These are phyloP conservation scores for Lasiosphaeria hispida DNA, from an alignment of 495 filamentous ascomycete species.

Conservation along the genomic window DNA sequence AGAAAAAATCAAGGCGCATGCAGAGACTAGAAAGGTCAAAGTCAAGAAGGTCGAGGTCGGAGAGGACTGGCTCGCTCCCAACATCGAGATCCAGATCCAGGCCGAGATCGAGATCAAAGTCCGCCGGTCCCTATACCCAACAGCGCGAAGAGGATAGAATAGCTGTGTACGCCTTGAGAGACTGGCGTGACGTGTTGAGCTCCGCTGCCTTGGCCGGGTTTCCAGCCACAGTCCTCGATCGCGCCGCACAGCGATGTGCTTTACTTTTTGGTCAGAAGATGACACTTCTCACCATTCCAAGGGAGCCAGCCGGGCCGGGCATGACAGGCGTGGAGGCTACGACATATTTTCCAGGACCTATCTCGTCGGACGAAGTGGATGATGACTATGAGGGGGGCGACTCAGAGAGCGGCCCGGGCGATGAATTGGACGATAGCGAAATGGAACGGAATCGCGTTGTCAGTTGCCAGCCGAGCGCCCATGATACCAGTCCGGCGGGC, in stretches of 20 bases:
- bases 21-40: too few relatives aligned
- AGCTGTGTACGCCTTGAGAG: slow-evolving; percentile 49
- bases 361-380: slow-evolving; percentile 37
- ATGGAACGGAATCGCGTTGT: slow-evolving; percentile 17
- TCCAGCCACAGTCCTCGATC: slow-evolving; percentile 56
- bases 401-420: too few relatives aligned
- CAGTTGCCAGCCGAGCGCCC: slow-evolving; percentile 22
- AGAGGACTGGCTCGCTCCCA: too few relatives aligned
- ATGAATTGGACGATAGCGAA: too few relatives aligned
- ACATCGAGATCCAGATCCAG: background rate
- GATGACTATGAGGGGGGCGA: slow-evolving; percentile 21
- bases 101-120: background rate
- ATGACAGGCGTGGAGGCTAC: slow-evolving; percentile 8
- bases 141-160: slow-evolving; percentile 11
- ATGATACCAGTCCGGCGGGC: background rate
- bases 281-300: slow-evolving; percentile 54
- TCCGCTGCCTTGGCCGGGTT: slow-evolving; percentile 70
- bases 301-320: slow-evolving; percentile 32
- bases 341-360: slow-evolving; percentile 36
- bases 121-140: too few relatives aligned
- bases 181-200: slow-evolving; percentile 80
- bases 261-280: slow-evolving; percentile 67
- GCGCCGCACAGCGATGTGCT: slow-evolving; percentile 66
- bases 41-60: too few relatives aligned
- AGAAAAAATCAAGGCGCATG: slow-evolving; percentile 7